These are phyloP conservation scores for Phytophthora lateralis DNA, from an alignment of 352 stramenopile species.

Conservation along the genomic window DNA sequence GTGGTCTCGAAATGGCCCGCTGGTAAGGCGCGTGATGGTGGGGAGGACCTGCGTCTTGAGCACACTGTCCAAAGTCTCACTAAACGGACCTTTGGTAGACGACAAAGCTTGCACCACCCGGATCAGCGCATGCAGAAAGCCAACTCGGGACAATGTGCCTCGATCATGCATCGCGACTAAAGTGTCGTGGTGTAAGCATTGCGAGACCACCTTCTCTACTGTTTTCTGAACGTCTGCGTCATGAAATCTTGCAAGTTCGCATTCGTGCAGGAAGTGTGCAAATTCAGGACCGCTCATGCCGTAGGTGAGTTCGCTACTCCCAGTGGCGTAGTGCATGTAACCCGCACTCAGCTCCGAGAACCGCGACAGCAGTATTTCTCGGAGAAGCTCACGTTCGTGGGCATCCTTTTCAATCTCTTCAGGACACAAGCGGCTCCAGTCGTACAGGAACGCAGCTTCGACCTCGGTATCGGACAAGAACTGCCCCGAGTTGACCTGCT, in stretches of 20 bases:
- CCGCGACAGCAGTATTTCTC: slow-evolving; percentile 61
- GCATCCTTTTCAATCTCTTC: slow-evolving; percentile 51
- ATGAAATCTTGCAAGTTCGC: slow-evolving; percentile 44
- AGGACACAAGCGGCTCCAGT: slow-evolving; percentile 61
- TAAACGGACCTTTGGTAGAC: slow-evolving; percentile 14
- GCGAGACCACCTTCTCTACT: slow-evolving; percentile 28
- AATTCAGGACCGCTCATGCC: slow-evolving; percentile 75
- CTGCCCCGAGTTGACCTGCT: slow-evolving; percentile 78
- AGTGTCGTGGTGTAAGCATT: slow-evolving; percentile 42
- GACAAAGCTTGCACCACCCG: slow-evolving; percentile 37
- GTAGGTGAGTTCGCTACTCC: slow-evolving; percentile 66
- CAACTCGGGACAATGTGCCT: slow-evolving; percentile 63
- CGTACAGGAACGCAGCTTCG: slow-evolving; percentile 82
- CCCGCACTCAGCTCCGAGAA: slow-evolving; percentile 60
- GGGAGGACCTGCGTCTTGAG: slow-evolving; percentile 55
- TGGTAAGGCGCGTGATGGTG: slow-evolving; percentile 61
- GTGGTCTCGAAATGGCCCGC: slow-evolving; percentile 73
- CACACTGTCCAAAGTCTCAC: slow-evolving; percentile 45
- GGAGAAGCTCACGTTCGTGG: slow-evolving; percentile 43
- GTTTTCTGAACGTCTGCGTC: slow-evolving; percentile 54
- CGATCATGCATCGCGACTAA: slow-evolving; percentile 61
- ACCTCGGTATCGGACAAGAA: slow-evolving; percentile 84
- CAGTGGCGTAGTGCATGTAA: slow-evolving; percentile 80
- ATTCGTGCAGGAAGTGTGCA: slow-evolving; percentile 80
- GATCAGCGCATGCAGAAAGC: slow-evolving; percentile 72